Percentiles rank a stretch among this genome's conserved stretches.
Evolutionary conservation across 805 yeast genomes (phyloP).

Genomic region (Myxozyma geophila): DNA sequence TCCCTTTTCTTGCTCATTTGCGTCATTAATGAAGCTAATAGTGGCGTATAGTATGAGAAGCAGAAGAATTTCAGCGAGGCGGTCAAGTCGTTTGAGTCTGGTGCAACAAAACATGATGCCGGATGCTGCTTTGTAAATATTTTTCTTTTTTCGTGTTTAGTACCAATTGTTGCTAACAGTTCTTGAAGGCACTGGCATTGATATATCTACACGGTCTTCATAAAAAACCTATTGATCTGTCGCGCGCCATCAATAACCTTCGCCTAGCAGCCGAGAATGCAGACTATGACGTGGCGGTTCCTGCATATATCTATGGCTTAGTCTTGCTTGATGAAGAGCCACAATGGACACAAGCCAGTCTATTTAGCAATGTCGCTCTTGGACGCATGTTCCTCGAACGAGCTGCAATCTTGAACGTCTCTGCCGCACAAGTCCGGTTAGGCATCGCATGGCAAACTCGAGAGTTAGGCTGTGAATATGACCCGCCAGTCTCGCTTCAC

Average conservation of each 20-base stretch:
- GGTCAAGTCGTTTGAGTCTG: conserved; percentile 44
- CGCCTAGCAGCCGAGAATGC: conserved; percentile 41
- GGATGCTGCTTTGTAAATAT: conserved; percentile 48
- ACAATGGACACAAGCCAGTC: not conserved
- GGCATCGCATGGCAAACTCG: conserved; percentile 36
- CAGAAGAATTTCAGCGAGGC: conserved; percentile 44
- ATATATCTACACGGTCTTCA: conserved; percentile 42
- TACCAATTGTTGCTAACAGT: not conserved
- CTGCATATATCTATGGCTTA: conserved; percentile 48
- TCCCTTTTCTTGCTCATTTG: not conserved
- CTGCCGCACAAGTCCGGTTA: conserved; percentile 37
- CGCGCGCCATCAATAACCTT: conserved; percentile 39
- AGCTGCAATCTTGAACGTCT: conserved; percentile 47
- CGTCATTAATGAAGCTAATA: not conserved
- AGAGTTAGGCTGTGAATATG: conserved; percentile 25
- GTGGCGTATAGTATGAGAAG: conserved; percentile 39
- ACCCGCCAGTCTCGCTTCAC: conserved; percentile 36
- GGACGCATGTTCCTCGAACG: conserved; percentile 39
- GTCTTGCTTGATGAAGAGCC: conserved; percentile 44
- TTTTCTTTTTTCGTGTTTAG: conserved; percentile 34
- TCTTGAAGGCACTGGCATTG: conserved; percentile 16
- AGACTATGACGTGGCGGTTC: conserved; percentile 49
- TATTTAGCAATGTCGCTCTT: conserved; percentile 8
- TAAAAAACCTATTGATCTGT: conserved; percentile 39
- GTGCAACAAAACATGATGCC: conserved; percentile 46